Base-by-base conservation (phyloP, 2,329 filamentous ascomycete genomes). In the Metarhizium rileyi region DNA sequence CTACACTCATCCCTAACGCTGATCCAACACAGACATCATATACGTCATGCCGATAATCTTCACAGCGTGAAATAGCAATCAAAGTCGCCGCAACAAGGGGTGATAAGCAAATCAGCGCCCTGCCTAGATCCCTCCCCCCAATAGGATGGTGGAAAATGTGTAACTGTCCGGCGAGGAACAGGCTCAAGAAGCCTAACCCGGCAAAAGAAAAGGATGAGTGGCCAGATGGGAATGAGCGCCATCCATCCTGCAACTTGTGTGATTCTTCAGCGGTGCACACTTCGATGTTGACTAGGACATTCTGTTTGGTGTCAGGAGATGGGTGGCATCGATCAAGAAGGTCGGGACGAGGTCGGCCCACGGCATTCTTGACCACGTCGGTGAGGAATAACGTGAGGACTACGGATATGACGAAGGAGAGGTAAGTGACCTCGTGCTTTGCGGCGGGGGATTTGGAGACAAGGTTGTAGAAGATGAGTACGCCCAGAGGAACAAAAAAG, bases 341-440 rank as follows among this genome's bases (percentile, higher is more conserved):
- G 55, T 82, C 78, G 0, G 78, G 78, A 5, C 78, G 70, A 16
- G 90, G 88, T 10, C 88, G 73, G 8, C 88, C 88, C 25, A 91
- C 86, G 9, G 86, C 78, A 63, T 95, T 95, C 69, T 98, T 98
- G 62, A 97, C 76, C 26, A 91, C 71, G 63, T 97, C 90, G 42
- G 93, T 97, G 41, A 97, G 73, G 65, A 96, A 86, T 5, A 81
- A 78, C 0, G 88, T 85, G 46, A 95, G 75, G 57, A 89, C 74
- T 25, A 97, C 68, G 55, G 83, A 80, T 59, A 91, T 88, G 46
- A 83, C 71, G 52, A 96, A 82, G 22, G 89, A 87, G 1, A 98
- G 80, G 47, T 95, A 71, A 0, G 89, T 86, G 55, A 90, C 86
- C 68, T 97, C 90, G 52, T 86, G 79, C 64, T 95, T 94, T 66